These are phyloP conservation scores for Pseudogymnoascus sp. DNA, from an alignment of 2,329 filamentous ascomycete genomes.

Conservation along the genomic window DNA sequence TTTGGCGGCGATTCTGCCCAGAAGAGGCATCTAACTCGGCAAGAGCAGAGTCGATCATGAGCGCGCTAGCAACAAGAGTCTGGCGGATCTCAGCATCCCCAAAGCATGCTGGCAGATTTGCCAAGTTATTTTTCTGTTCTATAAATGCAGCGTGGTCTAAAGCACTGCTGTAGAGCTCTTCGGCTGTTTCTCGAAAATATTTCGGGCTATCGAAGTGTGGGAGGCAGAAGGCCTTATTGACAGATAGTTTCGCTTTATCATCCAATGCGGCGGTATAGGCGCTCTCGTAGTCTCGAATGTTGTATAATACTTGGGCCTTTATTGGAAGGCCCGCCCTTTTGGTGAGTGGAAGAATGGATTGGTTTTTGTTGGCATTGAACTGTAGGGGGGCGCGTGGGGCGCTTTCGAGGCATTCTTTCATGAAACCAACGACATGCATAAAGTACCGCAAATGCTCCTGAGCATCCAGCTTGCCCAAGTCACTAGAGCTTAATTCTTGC, in stretches of 20 bases:
- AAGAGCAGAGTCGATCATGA: neutral
- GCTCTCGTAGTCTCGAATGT: neutral
- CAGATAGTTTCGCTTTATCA: neutral
- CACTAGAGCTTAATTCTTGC: neutral
- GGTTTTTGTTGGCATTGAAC: neutral
- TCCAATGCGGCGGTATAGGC: neutral
- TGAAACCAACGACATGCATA: neutral
- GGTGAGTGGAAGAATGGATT: neutral
- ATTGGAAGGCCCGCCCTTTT: slow-evolving; percentile 4
- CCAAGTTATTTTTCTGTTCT: neutral
- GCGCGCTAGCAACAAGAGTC: neutral
- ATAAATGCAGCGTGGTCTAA: neutral
- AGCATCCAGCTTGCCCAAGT: neutral
- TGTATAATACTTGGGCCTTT: neutral
- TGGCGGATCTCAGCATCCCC: neutral
- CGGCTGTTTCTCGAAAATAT: neutral
- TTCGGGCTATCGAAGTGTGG: neutral
- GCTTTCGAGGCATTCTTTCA: neutral
- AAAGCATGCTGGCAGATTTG: neutral
- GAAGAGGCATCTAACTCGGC: neutral
- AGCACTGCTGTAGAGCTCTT: neutral
- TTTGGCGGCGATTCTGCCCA: neutral
- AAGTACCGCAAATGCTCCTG: neutral
- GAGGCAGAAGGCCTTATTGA: neutral
- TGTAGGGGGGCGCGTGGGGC: neutral